These are phyloP conservation scores for Ophiocordyceps unilateralis DNA, from an alignment of 2,329 filamentous ascomycete genomes.

Conservation along the genomic window DNA sequence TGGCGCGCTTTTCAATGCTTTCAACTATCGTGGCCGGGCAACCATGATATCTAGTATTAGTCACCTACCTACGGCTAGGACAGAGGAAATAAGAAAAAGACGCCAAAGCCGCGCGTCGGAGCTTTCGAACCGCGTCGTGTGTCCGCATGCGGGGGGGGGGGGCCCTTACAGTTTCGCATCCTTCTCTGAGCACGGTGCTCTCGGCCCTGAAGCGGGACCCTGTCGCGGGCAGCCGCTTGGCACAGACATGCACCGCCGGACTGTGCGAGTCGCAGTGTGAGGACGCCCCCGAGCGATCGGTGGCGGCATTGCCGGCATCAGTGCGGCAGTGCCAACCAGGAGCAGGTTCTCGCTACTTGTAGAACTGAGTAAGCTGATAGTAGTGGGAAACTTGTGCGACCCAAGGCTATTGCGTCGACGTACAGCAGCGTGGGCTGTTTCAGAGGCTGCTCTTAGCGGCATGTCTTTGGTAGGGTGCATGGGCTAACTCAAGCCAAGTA, in stretches of 20 bases:
- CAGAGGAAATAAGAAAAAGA: not conserved
- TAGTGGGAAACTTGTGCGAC: too few species aligned
- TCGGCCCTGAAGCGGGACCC: not conserved
- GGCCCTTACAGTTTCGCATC: not conserved
- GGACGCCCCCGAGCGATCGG: not conserved
- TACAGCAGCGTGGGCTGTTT: too few species aligned
- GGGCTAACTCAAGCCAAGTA: too few species aligned
- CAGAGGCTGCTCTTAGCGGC: too few species aligned
- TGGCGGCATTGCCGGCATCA: not conserved
- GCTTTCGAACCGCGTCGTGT: not conserved
- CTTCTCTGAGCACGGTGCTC: not conserved
- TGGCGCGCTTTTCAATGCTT: not conserved
- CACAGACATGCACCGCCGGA: not conserved
- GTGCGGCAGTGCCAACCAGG: not conserved
- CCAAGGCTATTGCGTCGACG: too few species aligned
- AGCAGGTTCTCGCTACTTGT: not conserved
- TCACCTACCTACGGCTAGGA: not conserved
- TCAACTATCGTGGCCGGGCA: not conserved
- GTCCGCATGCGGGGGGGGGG: not conserved
- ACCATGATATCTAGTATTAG: not conserved
- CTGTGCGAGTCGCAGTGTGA: not conserved
- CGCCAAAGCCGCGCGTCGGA: not conserved
- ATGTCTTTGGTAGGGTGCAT: too few species aligned
- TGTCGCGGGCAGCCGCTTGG: not conserved
- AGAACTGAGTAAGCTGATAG: not conserved